These are phyloP conservation scores for Pythium periplocum DNA, from an alignment of 352 stramenopile species.

Conservation along the genomic window DNA sequence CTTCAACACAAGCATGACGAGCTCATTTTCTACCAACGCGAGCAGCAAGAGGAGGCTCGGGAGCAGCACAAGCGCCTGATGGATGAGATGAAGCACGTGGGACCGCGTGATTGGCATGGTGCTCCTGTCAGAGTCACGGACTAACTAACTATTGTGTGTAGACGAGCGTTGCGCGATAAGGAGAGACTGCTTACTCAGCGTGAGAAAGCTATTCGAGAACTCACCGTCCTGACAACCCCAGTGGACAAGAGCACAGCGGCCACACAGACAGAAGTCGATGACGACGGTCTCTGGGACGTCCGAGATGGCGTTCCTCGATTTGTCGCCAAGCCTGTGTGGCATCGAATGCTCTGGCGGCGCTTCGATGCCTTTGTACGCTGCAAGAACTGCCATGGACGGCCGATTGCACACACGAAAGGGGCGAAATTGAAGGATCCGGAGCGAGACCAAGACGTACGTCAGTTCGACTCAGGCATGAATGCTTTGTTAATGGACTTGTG, in stretches of 20 bases:
- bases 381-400: constrained; percentile 59
- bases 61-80: constrained; percentile 45
- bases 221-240: constrained; percentile 26
- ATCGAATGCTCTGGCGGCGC: constrained; percentile 53
- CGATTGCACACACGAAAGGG: constrained; percentile 19
- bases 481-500: not conserved
- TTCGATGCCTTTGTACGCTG: constrained; percentile 69
- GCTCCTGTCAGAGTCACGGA: too few relatives aligned
- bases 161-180: constrained; percentile 37
- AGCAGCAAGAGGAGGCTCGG: constrained; percentile 39
- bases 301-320: constrained; percentile 59
- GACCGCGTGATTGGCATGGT: too few relatives aligned
- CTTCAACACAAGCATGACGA: constrained; percentile 40
- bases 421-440: not conserved
- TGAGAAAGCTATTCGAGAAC: constrained; percentile 32
- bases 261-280: constrained; percentile 59
- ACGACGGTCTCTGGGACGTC: constrained; percentile 68
- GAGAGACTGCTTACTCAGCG: constrained; percentile 42
- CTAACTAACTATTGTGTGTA: not conserved
- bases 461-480: too few relatives aligned
- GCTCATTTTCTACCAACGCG: constrained; percentile 34
- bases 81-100: constrained; percentile 43
- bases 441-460: constrained; percentile 19
- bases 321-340: constrained; percentile 40
- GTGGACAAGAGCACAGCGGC: constrained; percentile 13